Evolutionary conservation across 179 eudicot species (phyloP).

Genomic region (Kewa caespitosa): DNA sequence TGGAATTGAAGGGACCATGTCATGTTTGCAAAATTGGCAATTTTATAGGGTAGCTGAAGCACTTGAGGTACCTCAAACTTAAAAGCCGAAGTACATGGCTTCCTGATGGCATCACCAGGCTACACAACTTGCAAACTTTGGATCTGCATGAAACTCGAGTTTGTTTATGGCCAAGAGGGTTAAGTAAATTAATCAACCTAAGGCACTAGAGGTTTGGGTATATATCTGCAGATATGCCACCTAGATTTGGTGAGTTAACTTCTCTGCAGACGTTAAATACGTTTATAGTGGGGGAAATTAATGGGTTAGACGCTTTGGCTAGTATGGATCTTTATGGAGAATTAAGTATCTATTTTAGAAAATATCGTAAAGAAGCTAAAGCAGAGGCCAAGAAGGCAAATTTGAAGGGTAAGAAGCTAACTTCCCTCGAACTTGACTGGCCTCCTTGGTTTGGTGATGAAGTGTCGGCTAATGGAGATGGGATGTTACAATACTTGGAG

Average conservation of each 20-base stretch:
- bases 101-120: conserved; percentile 1
- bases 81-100: not conserved
- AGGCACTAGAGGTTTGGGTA: conserved; percentile 9
- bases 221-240: conserved; percentile 10
- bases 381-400: not conserved
- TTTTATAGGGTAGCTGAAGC: conserved; percentile 24
- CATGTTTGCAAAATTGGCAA: conserved; percentile 2
- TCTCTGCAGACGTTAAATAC: conserved; percentile 17
- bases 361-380: not conserved
- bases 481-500: not conserved
- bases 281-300: conserved; percentile 18
- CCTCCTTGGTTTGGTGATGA: not conserved
- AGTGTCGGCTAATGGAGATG: not conserved
- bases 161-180: not conserved
- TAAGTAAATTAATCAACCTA: conserved; percentile 9
- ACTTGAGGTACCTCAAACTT: conserved; percentile 25
- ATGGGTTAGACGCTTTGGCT: not conserved
- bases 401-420: not conserved
- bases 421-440: not conserved
- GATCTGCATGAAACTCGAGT: not conserved
- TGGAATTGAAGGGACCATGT: not conserved
- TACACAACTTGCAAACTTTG: conserved; percentile 18
- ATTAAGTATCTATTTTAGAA: not conserved
- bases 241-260: conserved; percentile 2
- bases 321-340: not conserved